Conservation (phyloP, 495 filamentous ascomycete species). For the Neurospora sp. region DNA sequence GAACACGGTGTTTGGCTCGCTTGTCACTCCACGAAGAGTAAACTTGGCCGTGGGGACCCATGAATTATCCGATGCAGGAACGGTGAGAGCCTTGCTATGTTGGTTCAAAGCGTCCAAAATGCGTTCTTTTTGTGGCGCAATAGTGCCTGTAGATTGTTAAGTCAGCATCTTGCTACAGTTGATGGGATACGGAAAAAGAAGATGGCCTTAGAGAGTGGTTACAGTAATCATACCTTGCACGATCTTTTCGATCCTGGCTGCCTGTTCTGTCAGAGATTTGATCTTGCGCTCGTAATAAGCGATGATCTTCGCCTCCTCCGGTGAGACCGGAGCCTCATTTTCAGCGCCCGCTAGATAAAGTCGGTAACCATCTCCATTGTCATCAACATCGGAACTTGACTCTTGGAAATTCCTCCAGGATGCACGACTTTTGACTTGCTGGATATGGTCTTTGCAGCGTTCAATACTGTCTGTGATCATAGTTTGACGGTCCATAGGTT, state of each 20-base stretch:
- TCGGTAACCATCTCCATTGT: constrained; percentile 40
- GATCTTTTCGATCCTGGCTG: constrained; percentile 11
- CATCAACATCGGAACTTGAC: constrained; percentile 33
- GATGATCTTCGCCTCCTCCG: constrained; percentile 16
- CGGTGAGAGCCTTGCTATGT: constrained; percentile 14
- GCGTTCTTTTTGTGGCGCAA: not conserved
- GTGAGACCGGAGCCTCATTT: constrained; percentile 30
- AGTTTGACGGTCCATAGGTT: constrained; percentile 20
- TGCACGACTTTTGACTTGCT: constrained; percentile 10
- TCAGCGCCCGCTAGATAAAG: constrained; percentile 27
- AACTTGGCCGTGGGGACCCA: constrained; percentile 31
- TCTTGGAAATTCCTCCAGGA: constrained; percentile 35
- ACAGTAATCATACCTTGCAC: constrained; percentile 10
- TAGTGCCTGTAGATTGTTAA: not conserved
- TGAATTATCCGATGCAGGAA: constrained; percentile 19
- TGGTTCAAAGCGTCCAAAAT: not conserved
- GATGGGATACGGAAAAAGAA: not conserved
- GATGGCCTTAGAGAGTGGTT: not conserved
- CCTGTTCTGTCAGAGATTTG: constrained; percentile 1
- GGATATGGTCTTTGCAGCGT: constrained; percentile 11
- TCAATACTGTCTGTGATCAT: constrained; percentile 16
- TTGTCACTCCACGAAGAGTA: constrained; percentile 30
- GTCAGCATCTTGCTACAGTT: not conserved
- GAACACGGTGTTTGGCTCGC: constrained; percentile 23
- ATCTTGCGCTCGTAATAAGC: constrained; percentile 13